Evolutionary conservation across 805 yeast species (phyloP), one percentile per base, ranked within the genome.

Genomic region (Candida silvicultrix): DNA sequence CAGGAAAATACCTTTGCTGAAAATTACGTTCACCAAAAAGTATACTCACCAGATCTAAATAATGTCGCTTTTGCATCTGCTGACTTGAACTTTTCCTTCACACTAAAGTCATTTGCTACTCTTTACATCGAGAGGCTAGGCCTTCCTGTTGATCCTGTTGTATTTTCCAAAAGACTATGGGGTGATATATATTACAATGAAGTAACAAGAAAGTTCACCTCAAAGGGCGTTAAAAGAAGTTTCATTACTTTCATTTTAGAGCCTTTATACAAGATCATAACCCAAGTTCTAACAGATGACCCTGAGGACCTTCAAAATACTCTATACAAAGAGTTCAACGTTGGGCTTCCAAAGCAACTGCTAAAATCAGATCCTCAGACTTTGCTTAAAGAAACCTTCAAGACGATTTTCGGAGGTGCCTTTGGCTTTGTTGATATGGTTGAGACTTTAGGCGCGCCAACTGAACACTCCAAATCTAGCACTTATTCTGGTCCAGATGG

Each of bases 21-120:
- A 1, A 44, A 55, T 2, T 58, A 59, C 50, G 49, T 60, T 0
- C 67, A 66, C 46, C 50, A 53, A 21, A 46, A 54, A 5, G 35
- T 45, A 2, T 50, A 46, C n/a, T 80, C 89, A 0, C 96, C 96
- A 1, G 77, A 70, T 35, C 51, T 66, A 16, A 77, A 77, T 12
- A 86, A 89, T 53, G 84, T 90, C 8, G 60, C 85, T 2, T 94
- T 94, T 69, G 81, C 89, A 1, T 85, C 96, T 0, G 60, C 86
- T 2, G 68, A 69, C 19, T 68, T 83, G 39, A 74, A 78, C 28
- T 77, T 83, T 55, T 70, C 80, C 18, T 94, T 94, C 65, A 76
- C 83, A 10, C 62, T 89, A 35, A 63, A 69, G 40, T 80, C 89
- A 22, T 88, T 89, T 65, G 78, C 89, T 0, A 49, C 63, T 14